Base-by-base conservation (phyloP, 805 yeast species). In the Nakazawaea holstii region DNA sequence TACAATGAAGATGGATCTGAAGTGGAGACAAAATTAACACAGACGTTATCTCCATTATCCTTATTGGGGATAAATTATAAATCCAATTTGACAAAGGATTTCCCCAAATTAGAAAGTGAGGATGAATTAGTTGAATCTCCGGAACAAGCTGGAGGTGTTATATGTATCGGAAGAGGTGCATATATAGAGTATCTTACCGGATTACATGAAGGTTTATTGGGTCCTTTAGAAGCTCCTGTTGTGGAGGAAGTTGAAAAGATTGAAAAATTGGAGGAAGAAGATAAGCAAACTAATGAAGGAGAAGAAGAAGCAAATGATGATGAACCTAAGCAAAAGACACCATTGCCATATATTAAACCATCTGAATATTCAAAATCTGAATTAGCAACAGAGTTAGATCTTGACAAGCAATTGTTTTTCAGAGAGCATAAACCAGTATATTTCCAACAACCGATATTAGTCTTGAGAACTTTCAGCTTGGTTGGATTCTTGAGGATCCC, bases 91-190 rank as follows among this genome's bases (percentile, higher is more conserved):
- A 51, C 45, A 29, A 59, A 62, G 35, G 50, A 54, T 30, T 26
- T 41, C 27, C 32, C 31, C n/a, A 56, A 64, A 1, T 43, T 68
- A 7, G 57, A 63, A 0, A 60, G 65, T 45, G 76, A 80, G 45
- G 83, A 81, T 58, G 70, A 80, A 1, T 63, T 70, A 30, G 71
- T 66, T 4, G 43, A 53, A 2, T 70, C 72, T 30, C 74, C 79
- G 2, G 60, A 61, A 11, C 57, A 72, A 28, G 77, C 82, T 8
- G 97, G 97, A 26, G 99, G 98, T 39, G 84, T 90, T 10, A 76
- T 94, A 17, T 87, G 97, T 61, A 68, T 94, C 26, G 99, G 99
- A 4, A 76, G 99, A 62, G 99, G 99, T 49, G 92, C 97, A 0
- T 94, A 79, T 63, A 92, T 92, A 63, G 99, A 94, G 70, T 94